Evolutionary conservation across 2,329 filamentous ascomycete species (phyloP).

Genomic region (Apiospora marii): DNA sequence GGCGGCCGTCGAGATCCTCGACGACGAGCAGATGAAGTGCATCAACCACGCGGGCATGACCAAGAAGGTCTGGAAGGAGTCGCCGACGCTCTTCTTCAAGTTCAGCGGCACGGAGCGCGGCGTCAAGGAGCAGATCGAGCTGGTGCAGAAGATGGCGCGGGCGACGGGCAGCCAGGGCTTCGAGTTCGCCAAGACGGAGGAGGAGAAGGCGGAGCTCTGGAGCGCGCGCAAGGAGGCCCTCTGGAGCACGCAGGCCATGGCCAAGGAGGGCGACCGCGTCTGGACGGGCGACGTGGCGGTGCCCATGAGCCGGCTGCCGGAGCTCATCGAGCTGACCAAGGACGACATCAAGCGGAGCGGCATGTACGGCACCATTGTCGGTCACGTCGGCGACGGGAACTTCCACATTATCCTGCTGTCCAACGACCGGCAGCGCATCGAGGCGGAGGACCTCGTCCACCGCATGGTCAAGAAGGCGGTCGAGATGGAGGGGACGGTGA

Average conservation of each 20-base stretch:
- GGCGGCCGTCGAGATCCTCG: conserved; percentile 80
- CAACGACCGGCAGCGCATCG: conserved; percentile 70
- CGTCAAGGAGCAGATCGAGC: conserved; percentile 78
- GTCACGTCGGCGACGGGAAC: conserved; percentile 80
- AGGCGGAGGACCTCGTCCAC: conserved; percentile 77
- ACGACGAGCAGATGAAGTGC: conserved; percentile 77
- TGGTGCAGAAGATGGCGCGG: conserved; percentile 42
- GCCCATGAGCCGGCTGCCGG: conserved; percentile 75
- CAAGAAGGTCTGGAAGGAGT: conserved; percentile 65
- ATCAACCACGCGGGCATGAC: conserved; percentile 65
- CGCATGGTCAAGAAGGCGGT: conserved; percentile 87
- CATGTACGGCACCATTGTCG: conserved; percentile 70
- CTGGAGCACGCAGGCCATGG: conserved; percentile 79
- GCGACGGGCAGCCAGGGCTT: conserved; percentile 71
- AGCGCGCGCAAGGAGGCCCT: conserved; percentile 84
- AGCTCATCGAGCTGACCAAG: conserved; percentile 81
- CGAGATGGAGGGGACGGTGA: conserved; percentile 85
- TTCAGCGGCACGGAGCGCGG: conserved; percentile 69
- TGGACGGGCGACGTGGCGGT: conserved; percentile 91
- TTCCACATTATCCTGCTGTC: conserved; percentile 73
- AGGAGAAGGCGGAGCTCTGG: conserved; percentile 82
- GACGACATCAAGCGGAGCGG: conserved; percentile 64
- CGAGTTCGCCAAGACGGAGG: conserved; percentile 75
- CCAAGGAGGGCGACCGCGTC: conserved; percentile 71
- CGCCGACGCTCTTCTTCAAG: conserved; percentile 76